These are phyloP conservation scores for Tetraselmis striata DNA, from an alignment of 139 green algal species.

Conservation along the genomic window DNA sequence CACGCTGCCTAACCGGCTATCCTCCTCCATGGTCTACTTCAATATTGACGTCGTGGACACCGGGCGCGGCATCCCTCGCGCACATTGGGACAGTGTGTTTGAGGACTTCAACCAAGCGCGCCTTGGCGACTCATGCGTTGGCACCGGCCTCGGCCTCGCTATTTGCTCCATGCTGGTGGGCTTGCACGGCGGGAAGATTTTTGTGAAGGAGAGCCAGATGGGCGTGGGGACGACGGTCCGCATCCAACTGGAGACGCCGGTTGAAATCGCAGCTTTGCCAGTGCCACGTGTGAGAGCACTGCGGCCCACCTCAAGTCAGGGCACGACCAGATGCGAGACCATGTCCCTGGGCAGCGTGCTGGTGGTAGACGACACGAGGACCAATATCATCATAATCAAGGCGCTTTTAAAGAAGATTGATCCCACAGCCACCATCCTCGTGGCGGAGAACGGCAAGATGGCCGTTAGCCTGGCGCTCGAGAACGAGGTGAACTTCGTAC, in stretches of 20 bases:
- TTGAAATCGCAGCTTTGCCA: background rate
- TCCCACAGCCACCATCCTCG: background rate
- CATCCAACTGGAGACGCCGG: background rate
- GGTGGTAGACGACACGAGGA: background rate
- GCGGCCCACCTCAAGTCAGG: too few species aligned
- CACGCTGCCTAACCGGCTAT: background rate
- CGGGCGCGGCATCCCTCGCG: background rate
- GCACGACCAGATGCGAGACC: too few species aligned
- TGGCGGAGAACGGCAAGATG: background rate
- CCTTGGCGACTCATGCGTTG: background rate
- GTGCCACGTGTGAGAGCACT: background rate
- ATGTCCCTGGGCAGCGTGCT: background rate
- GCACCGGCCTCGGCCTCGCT: background rate
- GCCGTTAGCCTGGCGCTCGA: background rate
- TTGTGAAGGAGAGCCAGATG: background rate
- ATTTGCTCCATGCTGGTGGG: background rate
- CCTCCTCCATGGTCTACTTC: background rate
- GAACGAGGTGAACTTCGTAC: background rate
- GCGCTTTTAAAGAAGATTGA: background rate
- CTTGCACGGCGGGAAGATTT: background rate
- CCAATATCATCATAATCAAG: background rate
- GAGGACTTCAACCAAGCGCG: background rate
- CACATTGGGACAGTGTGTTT: background rate
- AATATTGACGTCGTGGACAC: background rate
- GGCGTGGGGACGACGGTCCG: background rate